Evolutionary conservation across 1,284 basidiomycete species (phyloP), one percentile per base, ranked within the genome.

Genomic region (Cutaneotrichosporon spelunceum): DNA sequence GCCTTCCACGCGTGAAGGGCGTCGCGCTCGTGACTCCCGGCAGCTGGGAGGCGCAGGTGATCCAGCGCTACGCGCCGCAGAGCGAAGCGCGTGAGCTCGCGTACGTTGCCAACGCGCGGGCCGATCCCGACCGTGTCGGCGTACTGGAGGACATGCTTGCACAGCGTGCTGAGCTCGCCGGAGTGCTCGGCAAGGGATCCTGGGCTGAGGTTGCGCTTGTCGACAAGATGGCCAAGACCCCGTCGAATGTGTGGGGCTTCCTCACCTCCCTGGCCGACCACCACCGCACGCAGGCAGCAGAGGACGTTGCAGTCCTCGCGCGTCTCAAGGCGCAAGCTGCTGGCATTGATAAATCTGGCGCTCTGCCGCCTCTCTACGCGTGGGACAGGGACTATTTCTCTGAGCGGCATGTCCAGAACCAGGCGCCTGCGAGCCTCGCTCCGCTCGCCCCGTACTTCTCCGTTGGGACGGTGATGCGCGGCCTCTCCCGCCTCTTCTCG

Each of bases 201-300:
- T 97, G 86, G 81, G 90, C 87, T 0, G 86, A 90, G 63, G 88
- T 95, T 83, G 85, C 87, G 1, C 82, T 96, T 8, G 84, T 85
- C 30, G 93, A 96, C 78, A 97, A 95, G 81, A 97, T 97, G 93
- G 93, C 92, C 5, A 91, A 89, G 78, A 89, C 85, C 45, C 92
- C 92, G 54, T 87, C 89, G 87, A 92, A 95, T 74, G 93, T 96
- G 26, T 82, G 81, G 62, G 85, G 87, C 36, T 97, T 97, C 78
- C 81, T 97, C 60, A 83, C 87, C 59, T 86, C 90, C 11, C 81
- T 93, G 52, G 83, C 91, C 69, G 82, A 86, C 52, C 87, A 90
- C 70, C 93, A 91, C 30, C 82, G 83, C 49, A 87, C 90, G 0
- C 83, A 86, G 65, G 92, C 92, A 6, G 81, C 83, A 47, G 82